Evolutionary conservation across 2,329 filamentous ascomycete species (phyloP).

Genomic region (Penicillium frequentans): DNA sequence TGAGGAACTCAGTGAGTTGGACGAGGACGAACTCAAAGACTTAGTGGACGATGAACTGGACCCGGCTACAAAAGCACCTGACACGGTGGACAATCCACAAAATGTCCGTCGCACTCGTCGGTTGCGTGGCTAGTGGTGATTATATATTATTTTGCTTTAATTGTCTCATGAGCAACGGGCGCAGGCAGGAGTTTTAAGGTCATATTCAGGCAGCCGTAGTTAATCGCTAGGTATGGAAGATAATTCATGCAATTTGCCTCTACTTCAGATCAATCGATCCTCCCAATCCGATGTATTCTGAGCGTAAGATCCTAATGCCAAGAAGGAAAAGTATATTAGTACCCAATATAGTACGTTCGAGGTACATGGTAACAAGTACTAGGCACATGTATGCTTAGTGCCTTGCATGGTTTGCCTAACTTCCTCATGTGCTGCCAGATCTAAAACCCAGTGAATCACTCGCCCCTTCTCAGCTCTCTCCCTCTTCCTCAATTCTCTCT

Average conservation of each 20-base stretch:
- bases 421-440: not conserved
- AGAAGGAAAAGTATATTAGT: not conserved
- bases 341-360: not conserved
- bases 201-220: not conserved
- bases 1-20: conserved; percentile 87
- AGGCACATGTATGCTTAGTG: not conserved
- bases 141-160: not conserved
- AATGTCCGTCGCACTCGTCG: conserved; percentile 21
- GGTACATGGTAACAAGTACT: not conserved
- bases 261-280: not conserved
- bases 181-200: conserved; percentile 15
- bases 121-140: conserved; percentile 10
- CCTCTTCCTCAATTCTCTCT: not conserved
- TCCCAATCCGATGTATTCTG: not conserved
- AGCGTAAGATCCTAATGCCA: not conserved
- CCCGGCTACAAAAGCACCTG: conserved; percentile 8
- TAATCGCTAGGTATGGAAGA: not conserved
- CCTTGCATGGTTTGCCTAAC: not conserved
- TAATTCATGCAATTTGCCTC: not conserved
- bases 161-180: conserved; percentile 13
- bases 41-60: conserved; percentile 55
- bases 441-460: not conserved
- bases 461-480: not conserved
- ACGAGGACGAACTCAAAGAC: conserved; percentile 83
- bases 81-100: conserved; percentile 11